Evolutionary conservation across 2,329 filamentous ascomycete species (phyloP), one percentile per base, ranked within the genome.

Genomic region (Venturia aucupariae): DNA sequence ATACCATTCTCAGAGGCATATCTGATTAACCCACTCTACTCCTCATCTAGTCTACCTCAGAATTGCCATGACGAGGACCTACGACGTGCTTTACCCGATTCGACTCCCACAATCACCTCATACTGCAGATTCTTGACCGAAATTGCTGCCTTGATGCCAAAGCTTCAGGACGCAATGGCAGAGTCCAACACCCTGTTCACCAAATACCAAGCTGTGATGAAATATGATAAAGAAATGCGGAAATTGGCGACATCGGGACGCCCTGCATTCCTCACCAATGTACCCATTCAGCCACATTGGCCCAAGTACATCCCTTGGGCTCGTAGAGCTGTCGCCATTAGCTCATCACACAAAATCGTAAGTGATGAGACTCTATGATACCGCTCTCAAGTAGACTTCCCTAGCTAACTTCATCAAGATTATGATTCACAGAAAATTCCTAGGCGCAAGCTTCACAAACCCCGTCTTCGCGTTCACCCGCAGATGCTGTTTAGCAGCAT

Each of bases 401-500:
- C 2, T 15, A 54, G 24, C 27, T 54, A 54, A 30, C 22, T 8
- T 10, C 22, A 15, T 8, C 24, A 8, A 30, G 22, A 30, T 79
- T 66, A 79, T 79, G 77, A 73, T 78, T 46, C 76, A 78, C 61
- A 73, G 78, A 42, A 75, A 73, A 46, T 79, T 78, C 63, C 67
- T 79, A 2, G 75, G 75, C 44, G 69, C 72, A 51, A 78, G 76
- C 61, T 78, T 79, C 67, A 76, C 74, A 3, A 75, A 77, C 51
- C 71, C 70, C 1, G 72, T 74, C 24, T 80, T 77, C 61, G 72
- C 72, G 3, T 77, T 78, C 64, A 78, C 75, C 15, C 72, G 77
- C 27, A 75, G 75, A 69, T 77, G 77, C 0, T 78, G 76, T 62
- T 71, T 75, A 54, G 75, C 72, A 11, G 75, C 76, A 2, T 73